Conservation (phyloP, 75 land plant species). For the Pseudotsuga menziesii region DNA sequence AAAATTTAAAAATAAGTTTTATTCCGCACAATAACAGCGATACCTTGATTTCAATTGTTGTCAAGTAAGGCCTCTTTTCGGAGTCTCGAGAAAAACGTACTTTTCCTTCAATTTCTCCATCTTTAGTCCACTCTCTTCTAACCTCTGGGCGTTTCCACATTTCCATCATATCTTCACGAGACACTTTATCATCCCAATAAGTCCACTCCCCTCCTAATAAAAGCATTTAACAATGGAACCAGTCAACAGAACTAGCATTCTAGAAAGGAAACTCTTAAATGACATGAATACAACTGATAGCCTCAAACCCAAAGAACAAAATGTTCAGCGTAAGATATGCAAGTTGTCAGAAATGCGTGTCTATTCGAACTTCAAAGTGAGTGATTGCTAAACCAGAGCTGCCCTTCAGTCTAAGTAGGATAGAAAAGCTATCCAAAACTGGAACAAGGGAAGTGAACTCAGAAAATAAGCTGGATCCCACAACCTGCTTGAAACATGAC, state of each 20-base stretch:
- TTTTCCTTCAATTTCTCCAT: constrained; percentile 59
- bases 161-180: constrained; percentile 73
- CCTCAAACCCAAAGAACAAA: neutral
- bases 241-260: neutral
- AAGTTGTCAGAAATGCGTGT: too few relatives aligned
- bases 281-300: neutral
- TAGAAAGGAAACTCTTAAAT: neutral
- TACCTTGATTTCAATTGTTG: constrained; percentile 77
- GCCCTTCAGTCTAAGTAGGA: neutral
- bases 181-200: constrained; percentile 78
- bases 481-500: neutral
- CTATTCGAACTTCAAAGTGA: neutral
- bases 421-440: neutral
- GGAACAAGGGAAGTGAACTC: neutral
- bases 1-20: neutral
- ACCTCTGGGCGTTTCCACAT: constrained; percentile 74
- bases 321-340: too few relatives aligned
- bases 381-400: neutral
- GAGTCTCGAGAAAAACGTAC: constrained; percentile 82
- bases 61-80: constrained; percentile 69
- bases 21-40: neutral
- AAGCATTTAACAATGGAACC: neutral
- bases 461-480: neutral
- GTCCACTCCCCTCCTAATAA: constrained; percentile 30
- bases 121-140: constrained; percentile 67